Base-by-base conservation (phyloP, 1,139 yeast genomes). In the Meyerozyma sp. region DNA sequence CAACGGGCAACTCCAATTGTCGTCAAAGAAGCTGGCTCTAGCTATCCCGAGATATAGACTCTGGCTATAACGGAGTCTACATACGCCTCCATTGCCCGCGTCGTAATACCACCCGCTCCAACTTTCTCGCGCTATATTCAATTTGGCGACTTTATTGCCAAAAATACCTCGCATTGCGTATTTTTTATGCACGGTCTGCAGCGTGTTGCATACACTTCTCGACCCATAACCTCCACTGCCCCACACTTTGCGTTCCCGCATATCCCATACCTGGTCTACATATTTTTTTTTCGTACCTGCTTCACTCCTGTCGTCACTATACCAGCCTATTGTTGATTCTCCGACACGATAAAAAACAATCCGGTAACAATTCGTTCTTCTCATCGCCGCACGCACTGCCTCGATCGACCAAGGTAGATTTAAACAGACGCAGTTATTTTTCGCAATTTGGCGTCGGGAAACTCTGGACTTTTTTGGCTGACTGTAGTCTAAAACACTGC, bases 331-430 rank as follows among this genome's bases (percentile, higher is more conserved):
- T 13, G 32, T 28, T 28, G 13, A 11, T n/a, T 5, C 14, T 28
- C 23, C 23, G 29, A 30, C 34, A 13, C 34, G 34, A 4, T 36
- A 11, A 14, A 25, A 16, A 16, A 16, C 18, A 16, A 16, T 16
- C 18, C 18, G 18, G 2, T 10, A 21, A 28, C n/a, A 26, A 9
- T 18, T 36, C n/a, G 13, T 36, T 23, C 10, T 4, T 8, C n/a
- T 25, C 9, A 25, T 36, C 29, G 39, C 45, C 46, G 39, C 44
- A 41, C 41, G 42, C 45, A 43, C 48, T 36, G 39, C 16, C 34
- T 13, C 16, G 34, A 30, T 28, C 32, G 32, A 28, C n/a, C n/a
- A 11, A 5, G 5, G 14, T n/a, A 11, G 32, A 13, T 10, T 30
- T 9, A 16, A n/a, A 30, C 21, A 43, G 40, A 45, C 42, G 42